A percentile compares a stretch with the other conserved stretches of the same genome.
Evolutionary conservation across 805 yeast genomes (phyloP).

Genomic region (Torulaspora quercuum): DNA sequence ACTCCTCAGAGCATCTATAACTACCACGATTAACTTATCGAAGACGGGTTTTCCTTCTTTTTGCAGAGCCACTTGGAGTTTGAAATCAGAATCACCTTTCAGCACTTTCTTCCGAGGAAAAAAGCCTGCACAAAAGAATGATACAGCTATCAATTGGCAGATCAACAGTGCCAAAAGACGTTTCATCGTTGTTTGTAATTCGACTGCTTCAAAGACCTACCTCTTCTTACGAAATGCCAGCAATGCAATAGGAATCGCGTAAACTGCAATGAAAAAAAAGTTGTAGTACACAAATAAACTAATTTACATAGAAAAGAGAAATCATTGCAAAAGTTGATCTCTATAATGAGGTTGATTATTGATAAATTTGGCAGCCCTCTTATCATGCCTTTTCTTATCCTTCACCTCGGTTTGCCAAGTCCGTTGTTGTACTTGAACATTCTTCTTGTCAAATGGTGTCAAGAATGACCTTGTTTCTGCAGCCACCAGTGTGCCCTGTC

Average conservation of each 20-base stretch:
- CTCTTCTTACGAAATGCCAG: too few species aligned
- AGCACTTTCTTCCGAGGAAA: constrained; percentile 85
- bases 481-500: constrained; percentile 81
- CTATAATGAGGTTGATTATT: constrained; percentile 88
- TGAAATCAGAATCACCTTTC: constrained; percentile 51
- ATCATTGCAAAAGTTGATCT: constrained; percentile 62
- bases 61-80: constrained; percentile 34
- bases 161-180: constrained; percentile 14
- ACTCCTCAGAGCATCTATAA: constrained; percentile 88
- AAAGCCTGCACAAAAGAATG: constrained; percentile 74
- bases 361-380: constrained; percentile 69
- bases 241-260: too few species aligned
- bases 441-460: constrained; percentile 44
- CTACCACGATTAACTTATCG: constrained; percentile 70
- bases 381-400: constrained; percentile 47
- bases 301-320: constrained; percentile 1
- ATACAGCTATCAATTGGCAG: constrained; percentile 51
- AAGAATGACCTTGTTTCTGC: constrained; percentile 64
- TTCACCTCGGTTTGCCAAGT: constrained; percentile 64
- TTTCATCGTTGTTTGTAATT: constrained; percentile 9
- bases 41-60: constrained; percentile 42
- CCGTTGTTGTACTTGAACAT: constrained; percentile 49
- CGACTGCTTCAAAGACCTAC: too few species aligned
- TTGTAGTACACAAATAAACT: constrained; percentile 8
- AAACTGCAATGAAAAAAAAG: constrained; percentile 2